Evolutionary conservation across 2,329 filamentous ascomycete genomes (phyloP).

Genomic region (Colletotrichum tanaceti): DNA sequence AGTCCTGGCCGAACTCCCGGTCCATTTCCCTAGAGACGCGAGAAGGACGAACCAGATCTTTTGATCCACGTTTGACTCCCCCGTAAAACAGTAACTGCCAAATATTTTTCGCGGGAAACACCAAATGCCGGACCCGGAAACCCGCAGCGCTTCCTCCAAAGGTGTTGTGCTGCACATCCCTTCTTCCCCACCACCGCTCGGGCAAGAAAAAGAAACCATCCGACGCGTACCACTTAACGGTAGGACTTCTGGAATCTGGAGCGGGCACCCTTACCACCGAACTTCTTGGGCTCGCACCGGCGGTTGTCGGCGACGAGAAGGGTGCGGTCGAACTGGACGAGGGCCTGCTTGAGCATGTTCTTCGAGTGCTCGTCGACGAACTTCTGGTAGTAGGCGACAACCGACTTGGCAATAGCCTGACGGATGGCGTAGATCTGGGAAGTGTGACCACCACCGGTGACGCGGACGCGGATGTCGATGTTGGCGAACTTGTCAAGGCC

Average conservation of each 20-base stretch:
- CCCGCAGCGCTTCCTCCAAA: constrained; percentile 42
- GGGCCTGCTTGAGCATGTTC: constrained; percentile 98
- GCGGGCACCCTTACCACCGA: constrained; percentile 91
- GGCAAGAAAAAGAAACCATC: constrained; percentile 36
- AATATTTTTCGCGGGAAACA: constrained; percentile 36
- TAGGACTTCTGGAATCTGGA: constrained; percentile 99
- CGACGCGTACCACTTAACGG: constrained; percentile 74
- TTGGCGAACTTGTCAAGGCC: constrained; percentile 97
- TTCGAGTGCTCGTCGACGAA: constrained; percentile 99
- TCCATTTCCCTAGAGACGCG: constrained; percentile 40
- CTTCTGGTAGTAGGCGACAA: constrained; percentile 97
- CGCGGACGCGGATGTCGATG: constrained; percentile 97
- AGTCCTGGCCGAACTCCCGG: constrained; percentile 23
- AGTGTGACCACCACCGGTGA: constrained; percentile 96
- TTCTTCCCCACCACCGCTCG: constrained; percentile 17
- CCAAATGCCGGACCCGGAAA: constrained; percentile 38
- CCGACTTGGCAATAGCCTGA: constrained; percentile 97
- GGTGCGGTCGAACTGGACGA: constrained; percentile 95
- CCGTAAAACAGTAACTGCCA: constrained; percentile 39
- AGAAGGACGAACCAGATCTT: constrained; percentile 46
- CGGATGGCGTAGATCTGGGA: constrained; percentile 98
- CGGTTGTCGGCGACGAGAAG: constrained; percentile 99
- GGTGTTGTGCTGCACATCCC: constrained; percentile 32
- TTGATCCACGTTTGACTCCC: constrained; percentile 49
- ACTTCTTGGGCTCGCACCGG: constrained; percentile 99